Evolutionary conservation across 495 filamentous ascomycete genomes (phyloP), one percentile per base, ranked within the genome.

Genomic region (Penicillium bovifimosum): DNA sequence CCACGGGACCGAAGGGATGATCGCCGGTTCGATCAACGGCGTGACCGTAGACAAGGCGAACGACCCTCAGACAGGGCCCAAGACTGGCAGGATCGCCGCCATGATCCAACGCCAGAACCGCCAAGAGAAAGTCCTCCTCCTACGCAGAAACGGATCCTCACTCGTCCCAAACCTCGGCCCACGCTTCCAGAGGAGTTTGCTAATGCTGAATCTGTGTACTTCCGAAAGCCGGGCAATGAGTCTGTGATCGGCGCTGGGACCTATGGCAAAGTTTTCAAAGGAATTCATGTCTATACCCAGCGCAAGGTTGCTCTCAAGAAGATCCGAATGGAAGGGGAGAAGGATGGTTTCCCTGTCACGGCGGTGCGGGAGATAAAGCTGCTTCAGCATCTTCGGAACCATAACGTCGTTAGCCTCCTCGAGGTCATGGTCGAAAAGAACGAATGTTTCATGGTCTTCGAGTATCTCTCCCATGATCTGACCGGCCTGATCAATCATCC

Each of bases 361-460:
- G 95, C 95, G 0, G 88, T 97, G 27, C 84, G 95, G 43, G 95
- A 99, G 66, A 93, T 99, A 73, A 96, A 96, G 67, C 73, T 99
- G 13, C 84, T 99, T 8, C 90, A 96, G 62, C 92, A 91, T 35
- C 77, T 99, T n/a, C 89, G 86, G 54, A 90, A 95, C 61, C 76
- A 80, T 42, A 96, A 97, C 58, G 84, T 99, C 32, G 91, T 99
- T 54, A 85, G 86, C 41, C 53, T 77, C 41, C 52, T 75, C 51
- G 95, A 98, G 70, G 92, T 97, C 61, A 97, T 98, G 93, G 93
- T 97, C 13, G 95, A 98, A 70, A 85, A 84, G 56, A 96, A 96
- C 64, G 92, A 97, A 66, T 99, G 95, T 69, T 97, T 93, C 72
- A 99, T 99, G 95, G 95, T 99, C 8, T 99, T 99, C 56, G 95